Evolutionary conservation across 176 grass and related monocot species (phyloP).

Genomic region (Oryza meyeriana): DNA sequence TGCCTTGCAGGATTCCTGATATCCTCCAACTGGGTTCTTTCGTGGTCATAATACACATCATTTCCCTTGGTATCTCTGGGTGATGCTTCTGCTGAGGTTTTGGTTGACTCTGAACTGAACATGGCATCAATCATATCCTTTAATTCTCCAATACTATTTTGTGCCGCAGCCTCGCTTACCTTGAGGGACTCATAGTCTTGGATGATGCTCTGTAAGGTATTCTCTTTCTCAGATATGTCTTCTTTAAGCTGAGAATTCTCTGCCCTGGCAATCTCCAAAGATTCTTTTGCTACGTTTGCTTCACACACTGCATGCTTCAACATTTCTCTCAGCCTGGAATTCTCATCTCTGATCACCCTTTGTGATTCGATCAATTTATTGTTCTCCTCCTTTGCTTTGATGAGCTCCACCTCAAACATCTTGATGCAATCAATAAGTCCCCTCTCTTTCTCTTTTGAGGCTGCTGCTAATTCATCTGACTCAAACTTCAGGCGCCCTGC

Average conservation of each 20-base stretch:
- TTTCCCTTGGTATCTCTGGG: constrained; percentile 36
- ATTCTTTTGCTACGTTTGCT: constrained; percentile 68
- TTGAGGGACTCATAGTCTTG: constrained; percentile 85
- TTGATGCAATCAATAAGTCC: constrained; percentile 68
- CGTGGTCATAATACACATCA: constrained; percentile 40
- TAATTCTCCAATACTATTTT: constrained; percentile 61
- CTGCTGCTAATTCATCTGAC: constrained; percentile 44
- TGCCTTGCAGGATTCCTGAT: constrained; percentile 33
- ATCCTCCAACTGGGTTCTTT: constrained; percentile 23
- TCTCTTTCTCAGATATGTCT: constrained; percentile 69
- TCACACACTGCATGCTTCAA: constrained; percentile 75
- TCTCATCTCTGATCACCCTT: constrained; percentile 66
- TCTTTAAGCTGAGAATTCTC: constrained; percentile 76
- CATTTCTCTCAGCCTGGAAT: constrained; percentile 72
- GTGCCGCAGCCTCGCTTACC: constrained; percentile 71
- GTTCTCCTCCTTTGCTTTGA: constrained; percentile 59
- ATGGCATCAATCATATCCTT: constrained; percentile 75
- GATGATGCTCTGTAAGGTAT: constrained; percentile 52
- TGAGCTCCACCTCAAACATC: constrained; percentile 62
- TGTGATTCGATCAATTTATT: constrained; percentile 74
- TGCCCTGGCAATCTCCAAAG: constrained; percentile 58
- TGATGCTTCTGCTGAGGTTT: constrained; percentile 41
- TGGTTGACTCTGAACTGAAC: constrained; percentile 45
- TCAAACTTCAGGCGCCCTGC: constrained; percentile 39
- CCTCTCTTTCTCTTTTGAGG: constrained; percentile 67